phyloP scores from a whole-genome alignment of 345 rosid species.

The Raphanus sativus region DNA sequence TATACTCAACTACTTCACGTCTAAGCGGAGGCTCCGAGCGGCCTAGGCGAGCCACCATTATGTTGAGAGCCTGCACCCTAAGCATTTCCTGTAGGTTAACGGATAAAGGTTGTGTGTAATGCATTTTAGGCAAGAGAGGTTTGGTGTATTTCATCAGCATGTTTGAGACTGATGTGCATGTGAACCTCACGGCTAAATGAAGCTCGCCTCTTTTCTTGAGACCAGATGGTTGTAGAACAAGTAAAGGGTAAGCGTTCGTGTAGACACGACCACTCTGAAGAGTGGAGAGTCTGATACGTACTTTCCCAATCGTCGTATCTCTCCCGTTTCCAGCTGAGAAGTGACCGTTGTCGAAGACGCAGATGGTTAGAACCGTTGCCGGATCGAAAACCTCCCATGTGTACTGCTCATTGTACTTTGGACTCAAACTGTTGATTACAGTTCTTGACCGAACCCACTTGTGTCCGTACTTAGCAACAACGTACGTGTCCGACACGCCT shows the following conservation, averaged over 20 bases:
- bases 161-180: constrained; percentile 40
- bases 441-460: constrained; percentile 43
- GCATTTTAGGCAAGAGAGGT: constrained; percentile 55
- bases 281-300: constrained; percentile 55
- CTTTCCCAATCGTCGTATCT: constrained; percentile 57
- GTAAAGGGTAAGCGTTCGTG: constrained; percentile 54
- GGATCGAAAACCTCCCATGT: constrained; percentile 42
- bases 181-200: constrained; percentile 54
- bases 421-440: constrained; percentile 25
- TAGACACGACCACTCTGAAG: constrained; percentile 53
- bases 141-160: constrained; percentile 47
- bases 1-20: constrained; percentile 54
- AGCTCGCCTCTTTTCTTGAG: constrained; percentile 61
- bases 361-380: constrained; percentile 38
- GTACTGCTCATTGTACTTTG: constrained; percentile 43
- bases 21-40: constrained; percentile 59
- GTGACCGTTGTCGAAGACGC: constrained; percentile 41
- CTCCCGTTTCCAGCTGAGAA: constrained; percentile 23
- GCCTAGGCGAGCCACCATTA: constrained; percentile 36
- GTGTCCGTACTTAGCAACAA: constrained; percentile 41
- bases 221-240: constrained; percentile 46
- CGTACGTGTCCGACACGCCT: constrained; percentile 34
- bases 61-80: constrained; percentile 38
- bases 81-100: constrained; percentile 37
- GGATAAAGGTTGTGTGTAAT: constrained; percentile 45